A percentile compares a stretch with the other conserved stretches of the same genome.
Conservation (phyloP, 177 flowering plant genomes). For the Vitis hybrid region DNA sequence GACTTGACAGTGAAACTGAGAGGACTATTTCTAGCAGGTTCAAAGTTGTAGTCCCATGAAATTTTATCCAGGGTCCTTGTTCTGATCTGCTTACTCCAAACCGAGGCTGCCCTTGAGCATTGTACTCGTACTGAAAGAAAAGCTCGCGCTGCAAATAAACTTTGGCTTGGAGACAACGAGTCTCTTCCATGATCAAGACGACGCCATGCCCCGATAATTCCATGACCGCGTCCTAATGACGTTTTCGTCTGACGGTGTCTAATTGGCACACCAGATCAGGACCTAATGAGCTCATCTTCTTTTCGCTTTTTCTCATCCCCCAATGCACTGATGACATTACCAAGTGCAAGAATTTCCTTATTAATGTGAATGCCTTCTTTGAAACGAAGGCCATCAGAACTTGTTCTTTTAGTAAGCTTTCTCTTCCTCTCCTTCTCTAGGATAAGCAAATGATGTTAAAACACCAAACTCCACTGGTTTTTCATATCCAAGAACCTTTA, state of each 20-base stretch:
- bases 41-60: too few species aligned
- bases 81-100: conserved; percentile 61
- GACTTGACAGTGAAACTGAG: too few species aligned
- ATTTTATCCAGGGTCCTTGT: too few species aligned
- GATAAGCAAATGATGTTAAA: conserved; percentile 90
- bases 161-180: conserved; percentile 91
- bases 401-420: conserved; percentile 94
- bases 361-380: conserved; percentile 99
- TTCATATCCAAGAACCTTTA: conserved; percentile 84
- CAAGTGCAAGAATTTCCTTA: conserved; percentile 97
- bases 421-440: conserved; percentile 74
- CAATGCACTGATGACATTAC: conserved; percentile 98
- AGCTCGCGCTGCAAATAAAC: conserved; percentile 93
- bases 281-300: conserved; percentile 45
- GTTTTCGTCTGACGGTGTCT: conserved; percentile 92
- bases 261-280: conserved; percentile 46
- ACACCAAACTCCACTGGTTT: conserved; percentile 83
- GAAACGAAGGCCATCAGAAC: conserved; percentile 98
- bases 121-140: conserved; percentile 66
- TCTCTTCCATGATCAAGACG: conserved; percentile 83
- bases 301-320: conserved; percentile 98
- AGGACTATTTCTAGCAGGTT: too few species aligned
- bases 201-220: conserved; percentile 91
- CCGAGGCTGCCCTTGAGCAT: conserved; percentile 72
- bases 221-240: conserved; percentile 85